A percentile compares a stretch with the other conserved stretches of the same genome.
Evolutionary conservation across 139 green algal species (phyloP).

Genomic region (Chlorella sp.): DNA sequence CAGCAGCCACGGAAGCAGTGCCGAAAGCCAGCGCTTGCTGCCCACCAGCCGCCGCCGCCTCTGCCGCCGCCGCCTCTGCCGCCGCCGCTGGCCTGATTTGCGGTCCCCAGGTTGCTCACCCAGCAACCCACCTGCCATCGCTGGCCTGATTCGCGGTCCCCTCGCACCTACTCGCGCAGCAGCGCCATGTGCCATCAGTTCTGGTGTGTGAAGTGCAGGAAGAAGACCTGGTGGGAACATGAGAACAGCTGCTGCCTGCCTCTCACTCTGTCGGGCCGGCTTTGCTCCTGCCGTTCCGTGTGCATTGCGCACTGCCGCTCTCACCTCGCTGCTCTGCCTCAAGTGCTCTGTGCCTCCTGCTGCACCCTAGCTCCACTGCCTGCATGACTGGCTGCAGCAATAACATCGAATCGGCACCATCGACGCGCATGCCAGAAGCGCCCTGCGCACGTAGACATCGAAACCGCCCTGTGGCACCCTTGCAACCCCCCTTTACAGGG

Average conservation of each 20-base stretch:
- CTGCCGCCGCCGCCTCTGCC: too few species aligned
- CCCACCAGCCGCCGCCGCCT: too few species aligned
- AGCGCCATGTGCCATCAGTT: slow-evolving; percentile 30
- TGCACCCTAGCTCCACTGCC: background rate
- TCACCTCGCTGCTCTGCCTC: background rate
- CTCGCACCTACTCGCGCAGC: too few species aligned
- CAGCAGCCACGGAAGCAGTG: too few species aligned
- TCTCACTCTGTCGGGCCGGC: background rate
- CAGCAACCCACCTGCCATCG: too few species aligned
- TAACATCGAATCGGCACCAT: background rate
- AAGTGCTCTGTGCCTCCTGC: background rate
- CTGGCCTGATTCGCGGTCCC: too few species aligned
- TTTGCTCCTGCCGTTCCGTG: background rate
- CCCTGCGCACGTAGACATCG: too few species aligned
- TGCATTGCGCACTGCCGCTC: background rate
- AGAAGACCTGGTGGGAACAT: slow-evolving; percentile 24
- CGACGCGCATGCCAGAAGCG: background rate
- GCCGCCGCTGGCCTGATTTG: too few species aligned
- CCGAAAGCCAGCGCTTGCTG: too few species aligned
- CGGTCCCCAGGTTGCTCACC: too few species aligned
- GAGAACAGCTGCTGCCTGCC: background rate
- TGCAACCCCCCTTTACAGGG: background rate
- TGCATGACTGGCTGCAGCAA: slow-evolving; percentile 1
- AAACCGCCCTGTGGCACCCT: too few species aligned
- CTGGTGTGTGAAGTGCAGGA: slow-evolving; percentile 21